Base-by-base conservation (phyloP, 441 rosid genomes). In the Pelargonium cotyledonis region DNA sequence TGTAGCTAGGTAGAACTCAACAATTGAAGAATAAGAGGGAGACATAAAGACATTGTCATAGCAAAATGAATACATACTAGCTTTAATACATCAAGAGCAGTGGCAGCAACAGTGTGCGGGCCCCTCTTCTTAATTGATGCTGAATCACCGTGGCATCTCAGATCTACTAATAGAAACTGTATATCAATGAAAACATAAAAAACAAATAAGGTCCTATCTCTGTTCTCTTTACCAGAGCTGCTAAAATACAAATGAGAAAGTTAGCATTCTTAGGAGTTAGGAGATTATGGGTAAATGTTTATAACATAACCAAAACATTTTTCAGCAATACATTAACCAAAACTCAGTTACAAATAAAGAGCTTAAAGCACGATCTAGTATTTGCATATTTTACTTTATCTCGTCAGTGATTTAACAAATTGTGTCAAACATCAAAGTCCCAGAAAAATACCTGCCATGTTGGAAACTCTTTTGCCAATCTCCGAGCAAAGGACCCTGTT, bases 131-230 rank as follows among this genome's bases (percentile, higher is more conserved):
- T 85, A 72, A 86, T 73, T 44, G 85, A 77, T 49, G 99, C 82
- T 38, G 99, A 94, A 81, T 94, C 97, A 67, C 99, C 97, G 75
- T 94, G 97, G 80, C 99, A 94, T 68, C 96, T 87, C 65, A 94
- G 79, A 77, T 94, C 99, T 21, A 94, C 92, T 65, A 86, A 79
- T 73, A 94, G 90, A 85, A 91, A 94, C 99, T 91, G 88, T 21
- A 21, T 49, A 60, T 44, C 55, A 72, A 60, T 41, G 70, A 18
- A 46, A 35, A 40, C 66, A 38, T 15, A 55, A 46, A 46, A 55
- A 55, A 55, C 21, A 58, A 16, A 26, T 65, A 55, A 62, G 44
- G 67, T 51, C 43, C 44, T 69, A 21, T 55, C 16, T 55, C 61
- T 16, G 18, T 29, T 29, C 31, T 19, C 61, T 55, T 55, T 55